These are phyloP conservation scores for Verticillium isaacii DNA, from an alignment of 2,329 filamentous ascomycete genomes.

Conservation along the genomic window DNA sequence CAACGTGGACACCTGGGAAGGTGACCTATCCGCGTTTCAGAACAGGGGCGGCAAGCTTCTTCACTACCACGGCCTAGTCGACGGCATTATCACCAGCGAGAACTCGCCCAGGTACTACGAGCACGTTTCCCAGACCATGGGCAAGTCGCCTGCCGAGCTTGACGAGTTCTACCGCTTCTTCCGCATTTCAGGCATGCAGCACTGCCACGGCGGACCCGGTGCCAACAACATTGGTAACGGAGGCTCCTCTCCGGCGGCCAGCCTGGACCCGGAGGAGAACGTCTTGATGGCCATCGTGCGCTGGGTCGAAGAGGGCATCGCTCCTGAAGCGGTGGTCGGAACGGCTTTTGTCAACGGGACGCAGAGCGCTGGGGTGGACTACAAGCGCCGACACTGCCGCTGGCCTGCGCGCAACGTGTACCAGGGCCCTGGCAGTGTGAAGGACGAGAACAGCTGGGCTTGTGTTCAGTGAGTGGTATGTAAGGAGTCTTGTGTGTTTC, in stretches of 20 bases:
- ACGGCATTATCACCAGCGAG: conserved; percentile 35
- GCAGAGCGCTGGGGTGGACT: conserved; percentile 18
- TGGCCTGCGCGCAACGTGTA: conserved; percentile 27
- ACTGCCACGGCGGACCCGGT: conserved; percentile 42
- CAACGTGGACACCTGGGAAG: conserved; percentile 30
- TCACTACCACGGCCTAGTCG: conserved; percentile 40
- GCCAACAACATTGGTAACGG: conserved; percentile 25
- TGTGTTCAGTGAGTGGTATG: background rate
- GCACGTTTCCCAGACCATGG: conserved; percentile 38
- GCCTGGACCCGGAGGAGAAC: conserved; percentile 32
- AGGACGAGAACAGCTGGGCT: conserved; percentile 12
- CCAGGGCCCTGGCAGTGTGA: conserved; percentile 9
- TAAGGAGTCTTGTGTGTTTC: background rate
- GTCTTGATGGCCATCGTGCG: conserved; percentile 38
- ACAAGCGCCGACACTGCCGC: conserved; percentile 26
- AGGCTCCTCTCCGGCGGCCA: conserved; percentile 11
- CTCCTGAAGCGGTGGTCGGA: conserved; percentile 33
- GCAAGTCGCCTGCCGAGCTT: conserved; percentile 21
- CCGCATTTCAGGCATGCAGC: conserved; percentile 45
- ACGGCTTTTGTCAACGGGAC: conserved; percentile 24
- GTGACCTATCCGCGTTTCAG: conserved; percentile 32
- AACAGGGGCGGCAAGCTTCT: conserved; percentile 36
- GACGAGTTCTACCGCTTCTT: conserved; percentile 46
- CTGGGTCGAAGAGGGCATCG: conserved; percentile 39
- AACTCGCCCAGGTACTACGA: conserved; percentile 44